A percentile compares a stretch with the other conserved stretches of the same genome.
Conservation (phyloP, 495 filamentous ascomycete species). For the Tuber borchii region DNA sequence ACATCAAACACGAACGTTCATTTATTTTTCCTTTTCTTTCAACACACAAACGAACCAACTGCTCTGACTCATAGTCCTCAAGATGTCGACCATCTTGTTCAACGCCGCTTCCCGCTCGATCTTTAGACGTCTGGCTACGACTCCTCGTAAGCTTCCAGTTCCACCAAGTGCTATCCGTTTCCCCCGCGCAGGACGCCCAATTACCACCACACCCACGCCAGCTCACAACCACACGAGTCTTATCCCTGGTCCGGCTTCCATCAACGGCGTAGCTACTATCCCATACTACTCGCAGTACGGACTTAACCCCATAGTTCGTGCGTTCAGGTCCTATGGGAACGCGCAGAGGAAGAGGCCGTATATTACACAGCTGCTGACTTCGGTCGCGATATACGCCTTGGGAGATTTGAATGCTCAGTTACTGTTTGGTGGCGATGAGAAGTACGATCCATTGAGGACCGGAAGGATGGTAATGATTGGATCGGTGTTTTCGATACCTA, state of each 20-base stretch:
- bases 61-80: not conserved
- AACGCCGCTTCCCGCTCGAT: not conserved
- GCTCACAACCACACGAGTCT: conserved; percentile 18
- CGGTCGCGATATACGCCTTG: conserved; percentile 68
- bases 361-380: conserved; percentile 66
- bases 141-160: not conserved
- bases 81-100: conserved; percentile 31
- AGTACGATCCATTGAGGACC: conserved; percentile 66
- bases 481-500: conserved; percentile 62
- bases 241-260: conserved; percentile 18
- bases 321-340: conserved; percentile 64
- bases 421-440: conserved; percentile 47
- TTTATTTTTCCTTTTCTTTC: conserved; percentile 8
- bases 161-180: not conserved
- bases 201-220: conserved; percentile 27
- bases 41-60: not conserved
- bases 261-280: conserved; percentile 19
- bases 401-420: conserved; percentile 77
- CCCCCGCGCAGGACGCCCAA: conserved; percentile 29
- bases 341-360: conserved; percentile 65
- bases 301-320: conserved; percentile 41
- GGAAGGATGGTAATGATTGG: conserved; percentile 67
- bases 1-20: not conserved
- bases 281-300: conserved; percentile 23
- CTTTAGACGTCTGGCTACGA: not conserved